phyloP scores from a whole-genome alignment of 805 yeast genomes.

The Peterozyma toletana region DNA sequence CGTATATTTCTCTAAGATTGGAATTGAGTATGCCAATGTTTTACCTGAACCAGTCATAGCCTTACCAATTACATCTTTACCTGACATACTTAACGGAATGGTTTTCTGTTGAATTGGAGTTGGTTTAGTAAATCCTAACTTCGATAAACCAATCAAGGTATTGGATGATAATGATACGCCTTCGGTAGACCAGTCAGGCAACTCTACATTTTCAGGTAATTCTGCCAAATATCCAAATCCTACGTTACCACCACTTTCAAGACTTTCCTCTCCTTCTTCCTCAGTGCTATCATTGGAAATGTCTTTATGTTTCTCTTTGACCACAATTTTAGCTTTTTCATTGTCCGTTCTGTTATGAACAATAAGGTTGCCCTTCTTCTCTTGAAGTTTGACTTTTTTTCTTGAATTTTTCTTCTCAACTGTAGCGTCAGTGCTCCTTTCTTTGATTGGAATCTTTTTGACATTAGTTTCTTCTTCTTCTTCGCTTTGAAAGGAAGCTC shows the following conservation, averaged over 20 bases:
- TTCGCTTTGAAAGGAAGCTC: no score
- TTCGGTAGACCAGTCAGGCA: slow-evolving; percentile 58
- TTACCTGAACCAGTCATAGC: slow-evolving; percentile 98
- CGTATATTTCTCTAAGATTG: slow-evolving; percentile 67
- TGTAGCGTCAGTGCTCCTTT: not conserved
- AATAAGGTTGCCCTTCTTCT: not conserved
- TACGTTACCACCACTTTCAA: not conserved
- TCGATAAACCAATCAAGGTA: slow-evolving; percentile 54
- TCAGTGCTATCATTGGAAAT: slow-evolving; percentile 7
- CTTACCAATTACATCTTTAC: slow-evolving; percentile 84
- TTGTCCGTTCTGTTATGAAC: not conserved
- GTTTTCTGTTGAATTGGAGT: slow-evolving; percentile 77
- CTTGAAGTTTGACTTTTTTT: slow-evolving; percentile 7
- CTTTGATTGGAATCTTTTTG: slow-evolving; percentile 7
- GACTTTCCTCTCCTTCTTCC: slow-evolving; percentile 20
- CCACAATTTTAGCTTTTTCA: slow-evolving; percentile 4
- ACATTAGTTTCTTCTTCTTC: slow-evolving; percentile 8
- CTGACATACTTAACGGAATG: slow-evolving; percentile 67
- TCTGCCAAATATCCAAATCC: slow-evolving; percentile 6
- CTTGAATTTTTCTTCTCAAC: slow-evolving; percentile 5
- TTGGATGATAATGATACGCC: slow-evolving; percentile 40
- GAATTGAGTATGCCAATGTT: slow-evolving; percentile 91
- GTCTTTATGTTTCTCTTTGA: slow-evolving; percentile 9
- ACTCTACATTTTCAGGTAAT: slow-evolving; percentile 25
- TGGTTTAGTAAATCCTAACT: slow-evolving; percentile 57